Evolutionary conservation across 2,329 filamentous ascomycete genomes (phyloP).

Genomic region (Claviceps spartinae): DNA sequence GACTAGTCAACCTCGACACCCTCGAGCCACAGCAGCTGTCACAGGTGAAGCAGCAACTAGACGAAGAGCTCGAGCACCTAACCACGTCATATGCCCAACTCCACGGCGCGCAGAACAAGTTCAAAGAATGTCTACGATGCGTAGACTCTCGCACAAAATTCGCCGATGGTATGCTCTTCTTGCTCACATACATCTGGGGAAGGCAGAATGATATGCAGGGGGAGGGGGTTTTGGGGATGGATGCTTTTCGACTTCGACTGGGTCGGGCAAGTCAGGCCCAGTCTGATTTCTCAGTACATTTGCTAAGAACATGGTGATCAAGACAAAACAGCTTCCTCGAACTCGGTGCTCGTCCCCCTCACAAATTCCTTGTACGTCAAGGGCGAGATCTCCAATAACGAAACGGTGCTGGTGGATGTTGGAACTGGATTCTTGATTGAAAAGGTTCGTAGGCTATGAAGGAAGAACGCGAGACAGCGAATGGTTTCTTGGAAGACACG

Average conservation of each 20-base stretch:
- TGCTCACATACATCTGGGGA: too few species aligned
- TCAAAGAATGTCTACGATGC: slow-evolving; percentile 74
- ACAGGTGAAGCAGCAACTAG: slow-evolving; percentile 88
- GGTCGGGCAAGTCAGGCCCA: too few species aligned
- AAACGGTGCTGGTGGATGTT: slow-evolving; percentile 77
- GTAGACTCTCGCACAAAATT: slow-evolving; percentile 38
- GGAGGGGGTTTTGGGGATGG: too few species aligned
- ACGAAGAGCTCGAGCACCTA: slow-evolving; percentile 90
- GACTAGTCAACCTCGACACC: slow-evolving; percentile 49
- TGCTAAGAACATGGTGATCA: not conserved
- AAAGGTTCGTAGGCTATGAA: slow-evolving; percentile 44
- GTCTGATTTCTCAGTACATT: not conserved
- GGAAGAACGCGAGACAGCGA: too few species aligned
- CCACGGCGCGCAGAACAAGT: slow-evolving; percentile 79
- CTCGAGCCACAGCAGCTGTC: slow-evolving; percentile 77
- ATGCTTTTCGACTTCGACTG: not conserved
- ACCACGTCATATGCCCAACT: slow-evolving; percentile 82
- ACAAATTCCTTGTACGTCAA: slow-evolving; percentile 92
- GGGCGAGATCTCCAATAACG: slow-evolving; percentile 59
- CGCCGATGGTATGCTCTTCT: slow-evolving; percentile 15
- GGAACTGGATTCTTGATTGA: slow-evolving; percentile 92
- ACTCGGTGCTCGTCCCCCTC: slow-evolving; percentile 74
- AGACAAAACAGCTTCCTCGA: slow-evolving; percentile 15
- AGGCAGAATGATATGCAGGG: too few species aligned
- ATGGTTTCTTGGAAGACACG: not conserved